phyloP scores from a whole-genome alignment of 148 eudicot species.

The Amaranthus palmeri region DNA sequence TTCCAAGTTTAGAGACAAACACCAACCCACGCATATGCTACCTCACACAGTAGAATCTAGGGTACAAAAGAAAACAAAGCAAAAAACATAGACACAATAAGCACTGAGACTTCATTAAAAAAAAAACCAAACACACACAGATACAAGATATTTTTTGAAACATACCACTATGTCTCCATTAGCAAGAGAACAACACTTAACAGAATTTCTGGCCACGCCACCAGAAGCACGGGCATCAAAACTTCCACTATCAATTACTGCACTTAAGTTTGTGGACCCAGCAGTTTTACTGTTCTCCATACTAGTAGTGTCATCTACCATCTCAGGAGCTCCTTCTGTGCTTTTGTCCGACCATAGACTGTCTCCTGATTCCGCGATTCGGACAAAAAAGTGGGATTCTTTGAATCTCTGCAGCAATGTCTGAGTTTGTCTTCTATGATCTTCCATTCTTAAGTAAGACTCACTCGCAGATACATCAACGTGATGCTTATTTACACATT shows the following conservation, averaged over 20 bases:
- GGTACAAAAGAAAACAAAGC: background rate
- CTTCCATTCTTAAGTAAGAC: constrained; percentile 87
- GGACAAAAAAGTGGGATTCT: constrained; percentile 89
- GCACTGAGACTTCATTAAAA: background rate
- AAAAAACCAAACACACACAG: background rate
- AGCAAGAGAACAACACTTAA: constrained; percentile 68
- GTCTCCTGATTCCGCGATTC: constrained; percentile 74
- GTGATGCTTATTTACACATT: constrained; percentile 30
- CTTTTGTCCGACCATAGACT: constrained; percentile 80
- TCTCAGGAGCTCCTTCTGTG: constrained; percentile 32
- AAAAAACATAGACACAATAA: background rate
- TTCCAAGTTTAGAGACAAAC: background rate
- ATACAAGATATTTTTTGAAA: constrained; percentile 31
- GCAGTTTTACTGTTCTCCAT: constrained; percentile 26
- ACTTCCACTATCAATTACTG: constrained; percentile 61
- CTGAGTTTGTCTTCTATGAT: constrained; percentile 72
- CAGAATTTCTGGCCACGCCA: constrained; percentile 82
- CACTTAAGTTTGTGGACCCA: constrained; percentile 33
- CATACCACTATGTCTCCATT: constrained; percentile 99
- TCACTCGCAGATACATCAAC: constrained; percentile 62
- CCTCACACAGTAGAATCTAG: background rate
- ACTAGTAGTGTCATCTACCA: constrained; percentile 18
- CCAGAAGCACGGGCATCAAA: constrained; percentile 73
- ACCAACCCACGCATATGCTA: background rate
- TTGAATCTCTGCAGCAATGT: constrained; percentile 58